Percentiles rank a stretch among this genome's conserved stretches.
These are phyloP conservation scores for Xylariaceae sp. DNA, from an alignment of 2,329 filamentous ascomycete genomes.

Conservation along the genomic window DNA sequence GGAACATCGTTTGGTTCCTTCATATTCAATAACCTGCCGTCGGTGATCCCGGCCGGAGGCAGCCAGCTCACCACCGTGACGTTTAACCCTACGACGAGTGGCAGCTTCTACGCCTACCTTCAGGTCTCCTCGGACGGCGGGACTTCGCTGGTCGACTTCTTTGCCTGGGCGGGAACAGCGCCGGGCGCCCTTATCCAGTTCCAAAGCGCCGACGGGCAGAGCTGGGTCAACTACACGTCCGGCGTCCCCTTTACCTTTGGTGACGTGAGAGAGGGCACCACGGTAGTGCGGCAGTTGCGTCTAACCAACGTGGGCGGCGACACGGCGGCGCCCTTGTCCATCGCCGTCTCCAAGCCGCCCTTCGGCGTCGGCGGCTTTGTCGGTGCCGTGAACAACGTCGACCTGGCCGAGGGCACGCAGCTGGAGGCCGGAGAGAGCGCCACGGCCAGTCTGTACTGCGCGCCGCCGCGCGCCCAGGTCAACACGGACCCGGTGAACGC, in stretches of 20 bases:
- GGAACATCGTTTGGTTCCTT: conserved; percentile 39
- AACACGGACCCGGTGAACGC: conserved; percentile 44
- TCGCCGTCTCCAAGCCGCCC: conserved; percentile 55
- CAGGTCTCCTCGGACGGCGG: conserved; percentile 42
- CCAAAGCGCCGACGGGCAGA: conserved; percentile 40
- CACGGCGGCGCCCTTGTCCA: conserved; percentile 40
- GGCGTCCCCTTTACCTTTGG: conserved; percentile 45
- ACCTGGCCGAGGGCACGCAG: conserved; percentile 48
- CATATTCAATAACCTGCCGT: conserved; percentile 38
- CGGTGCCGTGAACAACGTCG: conserved; percentile 45
- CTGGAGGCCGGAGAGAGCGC: conserved; percentile 41
- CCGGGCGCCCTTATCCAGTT: conserved; percentile 47
- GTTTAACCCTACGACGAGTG: conserved; percentile 38
- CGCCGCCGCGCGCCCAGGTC: conserved; percentile 49
- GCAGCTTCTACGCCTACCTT: conserved; percentile 43
- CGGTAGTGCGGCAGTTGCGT: conserved; percentile 40
- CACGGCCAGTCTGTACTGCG: conserved; percentile 46
- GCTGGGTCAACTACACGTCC: conserved; percentile 40
- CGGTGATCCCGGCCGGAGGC: conserved; percentile 31
- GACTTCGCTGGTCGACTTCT: conserved; percentile 36
- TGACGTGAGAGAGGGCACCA: conserved; percentile 44
- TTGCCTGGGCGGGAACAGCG: conserved; percentile 40
- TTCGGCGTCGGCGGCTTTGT: conserved; percentile 48
- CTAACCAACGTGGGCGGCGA: conserved; percentile 45
- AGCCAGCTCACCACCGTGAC: conserved; percentile 34